These are phyloP conservation scores for Hyphopichia homilentoma DNA, from an alignment of 805 yeast species.

Conservation along the genomic window DNA sequence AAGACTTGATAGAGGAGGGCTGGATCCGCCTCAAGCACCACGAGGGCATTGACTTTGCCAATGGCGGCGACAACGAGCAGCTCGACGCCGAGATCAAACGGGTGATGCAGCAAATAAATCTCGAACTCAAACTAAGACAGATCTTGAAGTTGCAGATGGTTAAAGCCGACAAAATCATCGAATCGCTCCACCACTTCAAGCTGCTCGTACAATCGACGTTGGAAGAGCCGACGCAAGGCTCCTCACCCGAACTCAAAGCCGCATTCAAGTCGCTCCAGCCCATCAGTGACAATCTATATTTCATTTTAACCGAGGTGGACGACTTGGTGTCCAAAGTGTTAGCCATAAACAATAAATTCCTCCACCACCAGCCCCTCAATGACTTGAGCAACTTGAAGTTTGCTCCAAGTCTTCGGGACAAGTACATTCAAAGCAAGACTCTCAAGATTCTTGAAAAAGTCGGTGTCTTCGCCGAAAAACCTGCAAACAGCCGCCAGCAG, in stretches of 20 bases:
- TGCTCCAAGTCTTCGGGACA: conserved; percentile 32
- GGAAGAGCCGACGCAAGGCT: conserved; percentile 13
- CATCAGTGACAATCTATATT: conserved; percentile 44
- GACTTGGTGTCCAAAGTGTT: conserved; percentile 29
- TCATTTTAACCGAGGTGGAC: conserved; percentile 40
- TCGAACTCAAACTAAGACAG: conserved; percentile 43
- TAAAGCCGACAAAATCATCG: conserved; percentile 34
- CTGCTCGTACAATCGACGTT: conserved; percentile 8
- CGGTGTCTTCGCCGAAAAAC: conserved; percentile 11
- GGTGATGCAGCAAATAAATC: conserved; percentile 35
- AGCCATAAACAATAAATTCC: conserved; percentile 21
- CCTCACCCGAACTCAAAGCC: conserved; percentile 17
- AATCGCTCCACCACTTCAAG: conserved; percentile 27
- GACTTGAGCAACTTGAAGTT: conserved; percentile 21
- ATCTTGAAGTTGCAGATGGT: conserved; percentile 35
- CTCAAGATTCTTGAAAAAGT: conserved; percentile 24
- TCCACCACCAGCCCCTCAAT: conserved; percentile 14
- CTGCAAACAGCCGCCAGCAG: no score
- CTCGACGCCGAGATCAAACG: conserved; percentile 28
- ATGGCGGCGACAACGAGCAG: conserved; percentile 1
- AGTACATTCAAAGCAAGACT: conserved; percentile 38
- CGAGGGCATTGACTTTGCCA: conserved; percentile 38
- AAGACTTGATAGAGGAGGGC: conserved; percentile 59
- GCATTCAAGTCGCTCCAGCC: conserved; percentile 39
- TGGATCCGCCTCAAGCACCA: conserved; percentile 70